Evolutionary conservation across 495 filamentous ascomycete genomes (phyloP), one percentile per base, ranked within the genome.

Genomic region (Penicillium malachiteum): DNA sequence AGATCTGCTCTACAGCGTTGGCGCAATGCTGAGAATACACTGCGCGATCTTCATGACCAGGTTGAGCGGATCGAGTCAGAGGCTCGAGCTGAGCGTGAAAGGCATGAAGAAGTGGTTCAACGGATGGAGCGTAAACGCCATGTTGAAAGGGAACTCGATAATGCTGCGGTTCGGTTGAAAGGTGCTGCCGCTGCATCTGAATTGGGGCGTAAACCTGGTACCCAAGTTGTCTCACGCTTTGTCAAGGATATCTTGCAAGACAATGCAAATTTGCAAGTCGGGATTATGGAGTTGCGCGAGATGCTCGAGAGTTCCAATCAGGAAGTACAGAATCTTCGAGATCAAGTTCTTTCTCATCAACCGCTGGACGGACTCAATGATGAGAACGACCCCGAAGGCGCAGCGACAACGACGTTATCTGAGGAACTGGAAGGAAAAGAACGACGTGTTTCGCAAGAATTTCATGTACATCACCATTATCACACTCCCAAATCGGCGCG

Each of bases 241-340:
- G 93, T 98, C 52, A 91, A 91, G 65, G 93, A 97, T 62, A 92
- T 98, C 43, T 72, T 98, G 35, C 89, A 95, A 64, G 93, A 98
- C 66, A 98, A 98, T 65, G 90, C 90, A 12, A 95, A 91, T 59
- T 75, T 98, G 46, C 93, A 97, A 65, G 79, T 91, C 50, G 91
- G 89, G 11, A 92, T 96, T 46, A 83, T 90, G 52, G 93, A 98
- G 70, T 74, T 98, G 34, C 80, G 93, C 14, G 92, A 96, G 67
- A 87, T 97, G 88, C 79, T 98, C 26, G 81, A 89, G 57, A 91
- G 82, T 62, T 95, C 92, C n/a, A 95, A 97, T 65, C 87, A 96
- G 63, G 93, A 97, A 68, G 91, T 97, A 8, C 87, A 96, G 65
- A 83, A 79, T 49, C 75, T 98, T 40, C 82, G 91, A 30, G 89